phyloP scores from a whole-genome alignment of 139 green algal genomes.

The Volvox africanus region DNA sequence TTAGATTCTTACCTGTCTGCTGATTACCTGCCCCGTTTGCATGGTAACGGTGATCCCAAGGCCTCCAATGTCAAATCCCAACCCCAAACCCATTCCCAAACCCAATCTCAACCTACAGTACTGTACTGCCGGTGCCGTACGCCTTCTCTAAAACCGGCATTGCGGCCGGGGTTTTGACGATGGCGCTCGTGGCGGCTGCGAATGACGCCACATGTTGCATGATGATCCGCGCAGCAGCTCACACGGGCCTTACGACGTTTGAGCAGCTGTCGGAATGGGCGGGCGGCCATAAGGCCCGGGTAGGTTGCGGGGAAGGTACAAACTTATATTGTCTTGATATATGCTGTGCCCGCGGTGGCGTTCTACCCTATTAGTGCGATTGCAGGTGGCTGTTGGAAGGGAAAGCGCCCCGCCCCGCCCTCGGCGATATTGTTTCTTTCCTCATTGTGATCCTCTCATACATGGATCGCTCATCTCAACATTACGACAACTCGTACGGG shows the following conservation, averaged over 20 bases:
- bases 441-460: no score
- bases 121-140: slow-evolving; percentile 82
- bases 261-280: slow-evolving; percentile 76
- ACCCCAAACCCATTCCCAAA: background rate
- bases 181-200: slow-evolving; percentile 68
- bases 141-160: slow-evolving; percentile 81
- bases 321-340: no score
- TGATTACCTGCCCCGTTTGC: no score
- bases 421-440: no score
- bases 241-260: slow-evolving; percentile 66
- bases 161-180: slow-evolving; percentile 64
- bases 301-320: background rate
- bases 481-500: no score
- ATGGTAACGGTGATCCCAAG: no score
- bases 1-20: no score
- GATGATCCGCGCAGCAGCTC: slow-evolving; percentile 69
- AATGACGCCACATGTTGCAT: slow-evolving; percentile 79
- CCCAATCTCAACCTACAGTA: slow-evolving; percentile 53
- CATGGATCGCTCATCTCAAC: no score
- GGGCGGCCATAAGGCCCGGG: slow-evolving; percentile 56
- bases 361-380: no score
- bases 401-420: no score
- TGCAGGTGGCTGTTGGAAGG: no score
- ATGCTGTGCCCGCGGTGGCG: no score
- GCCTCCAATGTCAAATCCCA: background rate